These are phyloP conservation scores for Apodospora peruviana DNA, from an alignment of 495 filamentous ascomycete species.

Conservation along the genomic window DNA sequence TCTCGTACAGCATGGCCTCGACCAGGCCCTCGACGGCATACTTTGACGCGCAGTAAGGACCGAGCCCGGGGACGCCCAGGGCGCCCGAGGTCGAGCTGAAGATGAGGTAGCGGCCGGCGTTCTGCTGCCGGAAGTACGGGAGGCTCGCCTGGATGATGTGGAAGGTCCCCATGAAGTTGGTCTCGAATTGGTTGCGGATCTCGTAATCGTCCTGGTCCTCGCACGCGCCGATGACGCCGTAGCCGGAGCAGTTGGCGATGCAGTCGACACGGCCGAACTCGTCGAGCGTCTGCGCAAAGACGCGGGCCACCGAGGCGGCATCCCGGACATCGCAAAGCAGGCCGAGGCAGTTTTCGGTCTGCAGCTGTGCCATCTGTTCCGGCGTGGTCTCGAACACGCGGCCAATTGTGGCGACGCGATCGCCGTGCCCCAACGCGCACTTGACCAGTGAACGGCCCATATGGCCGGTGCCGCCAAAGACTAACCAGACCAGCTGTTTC, in stretches of 20 bases:
- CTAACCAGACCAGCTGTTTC: slow-evolving; percentile 77
- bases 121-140: slow-evolving; percentile 76
- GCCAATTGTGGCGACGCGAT: slow-evolving; percentile 85
- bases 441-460: slow-evolving; percentile 89
- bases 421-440: slow-evolving; percentile 69
- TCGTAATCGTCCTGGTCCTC: slow-evolving; percentile 96
- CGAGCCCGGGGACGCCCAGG: slow-evolving; percentile 83
- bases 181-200: slow-evolving; percentile 92
- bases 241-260: slow-evolving; percentile 85
- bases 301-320: slow-evolving; percentile 66
- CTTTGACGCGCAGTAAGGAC: slow-evolving; percentile 93
- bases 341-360: slow-evolving; percentile 68
- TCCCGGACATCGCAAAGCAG: slow-evolving; percentile 87
- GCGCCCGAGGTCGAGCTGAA: slow-evolving; percentile 89
- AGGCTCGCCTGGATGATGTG: slow-evolving; percentile 89
- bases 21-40: slow-evolving; percentile 93
- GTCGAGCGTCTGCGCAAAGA: slow-evolving; percentile 60
- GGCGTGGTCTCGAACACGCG: slow-evolving; percentile 74
- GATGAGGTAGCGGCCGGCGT: slow-evolving; percentile 78
- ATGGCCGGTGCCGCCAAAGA: slow-evolving; percentile 94
- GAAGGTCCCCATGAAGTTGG: slow-evolving; percentile 90
- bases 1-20: slow-evolving; percentile 92
- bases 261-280: slow-evolving; percentile 81
- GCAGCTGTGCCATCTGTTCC: slow-evolving; percentile 60
- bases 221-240: slow-evolving; percentile 91